Evolutionary conservation across 306 rosid species (phyloP).

Genomic region (Astragalus glycyphyllos): DNA sequence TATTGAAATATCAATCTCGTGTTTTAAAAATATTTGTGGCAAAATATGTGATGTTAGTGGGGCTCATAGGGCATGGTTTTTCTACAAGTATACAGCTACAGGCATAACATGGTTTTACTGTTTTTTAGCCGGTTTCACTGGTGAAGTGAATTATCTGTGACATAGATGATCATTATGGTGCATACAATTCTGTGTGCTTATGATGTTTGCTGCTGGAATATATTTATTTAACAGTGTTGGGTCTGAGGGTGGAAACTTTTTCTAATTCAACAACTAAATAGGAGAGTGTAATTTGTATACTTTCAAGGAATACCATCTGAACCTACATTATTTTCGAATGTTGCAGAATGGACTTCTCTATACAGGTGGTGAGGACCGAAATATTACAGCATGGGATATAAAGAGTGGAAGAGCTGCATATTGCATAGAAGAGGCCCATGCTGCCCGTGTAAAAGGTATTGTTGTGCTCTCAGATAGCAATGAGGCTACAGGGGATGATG

Average conservation of each 20-base stretch:
- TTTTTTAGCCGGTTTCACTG: background rate
- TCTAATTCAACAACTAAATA: background rate
- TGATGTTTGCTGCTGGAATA: background rate
- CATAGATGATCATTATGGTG: slow-evolving; percentile 1
- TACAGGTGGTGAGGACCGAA: slow-evolving; percentile 83
- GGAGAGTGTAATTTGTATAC: slow-evolving; percentile 8
- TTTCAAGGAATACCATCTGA: background rate
- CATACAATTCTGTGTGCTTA: background rate
- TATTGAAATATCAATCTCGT: slow-evolving; percentile 25
- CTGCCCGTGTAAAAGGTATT: slow-evolving; percentile 83
- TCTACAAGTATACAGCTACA: background rate
- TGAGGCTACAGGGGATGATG: slow-evolving; percentile 57
- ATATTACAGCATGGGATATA: slow-evolving; percentile 82
- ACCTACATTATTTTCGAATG: slow-evolving; percentile 12
- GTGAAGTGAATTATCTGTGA: background rate
- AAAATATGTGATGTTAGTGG: slow-evolving; percentile 5
- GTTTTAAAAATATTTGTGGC: slow-evolving; percentile 3
- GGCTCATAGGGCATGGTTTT: slow-evolving; percentile 12
- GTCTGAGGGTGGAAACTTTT: background rate
- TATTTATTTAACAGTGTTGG: background rate
- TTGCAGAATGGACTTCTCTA: slow-evolving; percentile 79
- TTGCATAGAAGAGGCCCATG: slow-evolving; percentile 76
- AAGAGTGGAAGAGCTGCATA: slow-evolving; percentile 80
- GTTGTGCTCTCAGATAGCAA: slow-evolving; percentile 59
- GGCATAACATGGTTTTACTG: background rate